Evolutionary conservation across 352 stramenopile genomes (phyloP).

Genomic region (Phytophthora uliginosa): DNA sequence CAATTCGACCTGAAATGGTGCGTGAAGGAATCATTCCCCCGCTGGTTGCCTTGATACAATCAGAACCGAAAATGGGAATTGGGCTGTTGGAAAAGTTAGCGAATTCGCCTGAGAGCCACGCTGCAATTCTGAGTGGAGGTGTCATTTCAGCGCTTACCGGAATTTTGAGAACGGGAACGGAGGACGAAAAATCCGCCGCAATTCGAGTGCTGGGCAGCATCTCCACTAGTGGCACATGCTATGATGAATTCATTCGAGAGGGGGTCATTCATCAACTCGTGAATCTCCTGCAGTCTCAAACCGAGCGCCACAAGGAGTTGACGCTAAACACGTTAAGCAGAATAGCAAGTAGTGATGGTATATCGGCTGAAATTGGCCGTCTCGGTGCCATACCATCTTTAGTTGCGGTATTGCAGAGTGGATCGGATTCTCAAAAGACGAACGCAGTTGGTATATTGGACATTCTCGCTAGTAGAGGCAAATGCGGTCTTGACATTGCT

Average conservation of each 20-base stretch:
- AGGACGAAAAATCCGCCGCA: neutral
- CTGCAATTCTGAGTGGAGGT: neutral
- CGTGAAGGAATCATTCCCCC: neutral
- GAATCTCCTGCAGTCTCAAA: neutral
- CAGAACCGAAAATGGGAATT: neutral
- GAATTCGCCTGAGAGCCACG: neutral
- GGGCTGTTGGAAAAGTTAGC: neutral
- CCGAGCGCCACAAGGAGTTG: neutral
- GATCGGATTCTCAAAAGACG: neutral
- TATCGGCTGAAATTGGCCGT: neutral
- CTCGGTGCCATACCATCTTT: neutral
- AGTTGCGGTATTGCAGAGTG: neutral
- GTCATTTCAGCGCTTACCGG: neutral
- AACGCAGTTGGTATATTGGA: neutral
- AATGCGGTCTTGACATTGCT: neutral
- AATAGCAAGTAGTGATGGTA: neutral
- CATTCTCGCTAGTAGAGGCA: neutral
- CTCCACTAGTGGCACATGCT: neutral
- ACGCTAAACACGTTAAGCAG: neutral
- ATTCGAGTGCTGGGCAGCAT: neutral
- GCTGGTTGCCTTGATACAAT: neutral
- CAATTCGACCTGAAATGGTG: neutral
- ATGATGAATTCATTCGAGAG: neutral
- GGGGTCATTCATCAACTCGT: neutral
- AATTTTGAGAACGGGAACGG: neutral